Evolutionary conservation across 805 yeast genomes (phyloP), one percentile per base, ranked within the genome.

Genomic region (Candida anglica): DNA sequence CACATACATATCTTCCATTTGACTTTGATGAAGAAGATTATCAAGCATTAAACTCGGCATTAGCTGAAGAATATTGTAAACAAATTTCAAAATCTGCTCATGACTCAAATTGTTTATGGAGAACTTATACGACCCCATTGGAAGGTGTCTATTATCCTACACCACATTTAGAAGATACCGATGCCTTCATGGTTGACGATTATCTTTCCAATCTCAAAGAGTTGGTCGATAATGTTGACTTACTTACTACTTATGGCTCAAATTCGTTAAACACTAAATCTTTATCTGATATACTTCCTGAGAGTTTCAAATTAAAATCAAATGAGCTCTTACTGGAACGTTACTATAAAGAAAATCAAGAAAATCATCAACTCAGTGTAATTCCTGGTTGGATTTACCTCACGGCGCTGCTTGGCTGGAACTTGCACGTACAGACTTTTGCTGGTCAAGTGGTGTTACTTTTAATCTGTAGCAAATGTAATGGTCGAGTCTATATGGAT

Each of bases 361-460:
- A 64, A 34, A 66, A 66, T 32, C 44, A 51, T 11, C 16, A 25
- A 21, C 16, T 37, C 50, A 16, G 29, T 41, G 7, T 20, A 47
- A 45, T 50, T 2, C 68, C 69, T 7, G 20, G 25, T 0, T 61
- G 66, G 66, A 38, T 57, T 16, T 65, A 60, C 38, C 34, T 46
- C n/a, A 32, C 64, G n/a, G 63, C 69, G 4, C 41, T 54, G 17
- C 39, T 53, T 33, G 70, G 71, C 5, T 66, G 71, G 71, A 46
- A 46, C 11, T 43, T 66, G 27, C 40, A 56, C 20, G 51, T 58
- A 5, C 69, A 61, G 41, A 41, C 52, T 3, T 56, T 55, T 40
- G 40, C 53, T 5, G 28, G 46, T 17, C 47, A 52, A 11, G 30
- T 53, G 14, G 53, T 63, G 3, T 43, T 63, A 5, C 43, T 63